Evolutionary conservation across 345 rosid species (phyloP).

Genomic region (Abelmoschus esculentus): DNA sequence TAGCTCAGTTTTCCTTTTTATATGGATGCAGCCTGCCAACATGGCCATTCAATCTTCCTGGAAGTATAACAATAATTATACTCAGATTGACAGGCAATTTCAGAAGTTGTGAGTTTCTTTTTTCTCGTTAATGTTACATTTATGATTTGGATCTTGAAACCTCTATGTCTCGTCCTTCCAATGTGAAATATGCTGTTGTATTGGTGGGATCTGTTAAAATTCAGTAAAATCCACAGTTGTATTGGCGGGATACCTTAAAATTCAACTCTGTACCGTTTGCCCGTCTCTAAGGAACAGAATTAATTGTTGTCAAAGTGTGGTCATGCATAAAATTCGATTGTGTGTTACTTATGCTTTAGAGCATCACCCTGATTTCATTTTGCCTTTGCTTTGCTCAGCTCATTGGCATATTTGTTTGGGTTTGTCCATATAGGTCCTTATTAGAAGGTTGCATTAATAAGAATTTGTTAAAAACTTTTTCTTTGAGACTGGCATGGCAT

Average conservation of each 20-base stretch:
- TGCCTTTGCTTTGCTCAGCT: not conserved
- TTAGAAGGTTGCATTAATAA: not conserved
- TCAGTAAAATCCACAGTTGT: not conserved
- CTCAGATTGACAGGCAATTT: conserved; percentile 61
- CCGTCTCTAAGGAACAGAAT: not conserved
- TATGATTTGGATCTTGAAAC: conserved; percentile 3
- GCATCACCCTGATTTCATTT: not conserved
- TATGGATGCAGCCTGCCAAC: conserved; percentile 40
- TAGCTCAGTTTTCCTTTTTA: conserved; percentile 5
- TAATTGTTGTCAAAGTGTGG: not conserved
- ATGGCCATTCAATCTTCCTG: conserved; percentile 42
- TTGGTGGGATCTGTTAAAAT: not conserved
- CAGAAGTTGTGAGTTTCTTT: conserved; percentile 62
- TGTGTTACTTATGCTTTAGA: not conserved
- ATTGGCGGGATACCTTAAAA: not conserved
- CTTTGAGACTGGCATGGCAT: not conserved
- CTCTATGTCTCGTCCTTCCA: not conserved
- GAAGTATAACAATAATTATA: conserved; percentile 35
- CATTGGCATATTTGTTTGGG: not conserved
- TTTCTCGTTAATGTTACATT: not conserved
- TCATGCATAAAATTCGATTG: not conserved
- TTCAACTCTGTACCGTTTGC: not conserved
- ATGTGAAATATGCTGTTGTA: not conserved
- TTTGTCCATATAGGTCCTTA: not conserved
- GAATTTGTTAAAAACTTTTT: not conserved